Percentiles rank a stretch among this genome's conserved stretches.
These are phyloP conservation scores for Ganoderma multipileum DNA, from an alignment of 1,284 basidiomycete genomes.

Conservation along the genomic window DNA sequence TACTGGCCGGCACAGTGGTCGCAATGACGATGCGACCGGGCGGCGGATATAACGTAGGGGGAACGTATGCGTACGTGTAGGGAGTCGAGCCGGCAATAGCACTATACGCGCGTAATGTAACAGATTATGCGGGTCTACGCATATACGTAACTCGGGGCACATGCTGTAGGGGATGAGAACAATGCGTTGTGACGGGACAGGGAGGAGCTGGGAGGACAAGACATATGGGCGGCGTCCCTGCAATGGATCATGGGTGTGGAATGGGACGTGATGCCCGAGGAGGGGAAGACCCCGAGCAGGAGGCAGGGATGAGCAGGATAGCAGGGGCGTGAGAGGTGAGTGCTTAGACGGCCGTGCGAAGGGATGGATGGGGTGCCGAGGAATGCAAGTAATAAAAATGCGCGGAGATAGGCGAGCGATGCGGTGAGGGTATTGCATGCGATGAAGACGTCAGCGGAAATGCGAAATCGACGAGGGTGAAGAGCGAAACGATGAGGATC, in stretches of 20 bases:
- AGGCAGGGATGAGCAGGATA: constrained; percentile 6
- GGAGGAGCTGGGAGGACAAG: not conserved
- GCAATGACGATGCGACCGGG: not conserved
- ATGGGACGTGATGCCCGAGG: not conserved
- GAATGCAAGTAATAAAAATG: constrained; percentile 28
- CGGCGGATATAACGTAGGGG: constrained; percentile 24
- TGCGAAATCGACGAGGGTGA: constrained; percentile 24
- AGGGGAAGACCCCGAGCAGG: constrained; percentile 8
- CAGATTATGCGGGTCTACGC: constrained; percentile 29
- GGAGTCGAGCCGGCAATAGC: constrained; percentile 10
- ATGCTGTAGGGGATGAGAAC: constrained; percentile 8
- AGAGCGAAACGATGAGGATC: constrained; percentile 19
- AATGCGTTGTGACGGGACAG: not conserved
- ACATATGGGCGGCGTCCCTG: not conserved
- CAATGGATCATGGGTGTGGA: not conserved
- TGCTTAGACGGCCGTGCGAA: constrained; percentile 9
- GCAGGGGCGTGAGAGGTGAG: not conserved
- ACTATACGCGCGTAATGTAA: constrained; percentile 30
- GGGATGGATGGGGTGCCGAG: constrained; percentile 9
- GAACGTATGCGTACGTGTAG: constrained; percentile 11
- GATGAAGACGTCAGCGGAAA: constrained; percentile 30
- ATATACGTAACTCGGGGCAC: constrained; percentile 24
- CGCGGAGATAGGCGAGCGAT: constrained; percentile 29
- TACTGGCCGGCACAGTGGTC: constrained; percentile 1
- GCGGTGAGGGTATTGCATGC: constrained; percentile 28